These are phyloP conservation scores for Boletus sensibilis DNA, from an alignment of 768 basidiomycete genomes.

Conservation along the genomic window DNA sequence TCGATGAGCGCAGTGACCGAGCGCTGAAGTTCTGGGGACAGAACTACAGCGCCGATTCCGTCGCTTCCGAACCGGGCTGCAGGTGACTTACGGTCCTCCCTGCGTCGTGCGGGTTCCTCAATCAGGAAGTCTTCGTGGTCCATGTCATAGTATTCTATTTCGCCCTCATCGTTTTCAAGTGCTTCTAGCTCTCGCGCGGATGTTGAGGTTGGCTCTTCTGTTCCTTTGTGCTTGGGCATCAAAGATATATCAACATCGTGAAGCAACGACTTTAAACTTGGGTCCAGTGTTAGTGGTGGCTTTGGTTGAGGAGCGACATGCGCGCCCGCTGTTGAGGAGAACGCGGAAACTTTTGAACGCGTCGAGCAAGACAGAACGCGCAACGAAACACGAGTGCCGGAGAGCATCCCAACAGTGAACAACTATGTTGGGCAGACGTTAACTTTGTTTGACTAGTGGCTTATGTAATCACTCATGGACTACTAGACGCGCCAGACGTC, in stretches of 20 bases:
- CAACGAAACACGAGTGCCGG: constrained; percentile 22
- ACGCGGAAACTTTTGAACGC: constrained; percentile 22
- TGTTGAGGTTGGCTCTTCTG: constrained; percentile 21
- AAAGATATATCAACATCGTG: constrained; percentile 69
- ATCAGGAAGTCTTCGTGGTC: constrained; percentile 32
- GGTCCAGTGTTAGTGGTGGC: constrained; percentile 61
- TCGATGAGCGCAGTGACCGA: constrained; percentile 67
- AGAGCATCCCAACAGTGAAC: constrained; percentile 19
- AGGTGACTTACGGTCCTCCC: constrained; percentile 63
- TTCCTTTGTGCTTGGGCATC: constrained; percentile 33
- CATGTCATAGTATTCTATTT: constrained; percentile 33
- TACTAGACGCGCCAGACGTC: background rate
- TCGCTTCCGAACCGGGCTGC: constrained; percentile 81
- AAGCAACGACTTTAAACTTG: constrained; percentile 59
- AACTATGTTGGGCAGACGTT: background rate
- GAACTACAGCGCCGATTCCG: constrained; percentile 63
- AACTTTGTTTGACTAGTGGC: background rate
- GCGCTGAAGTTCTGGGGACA: constrained; percentile 70
- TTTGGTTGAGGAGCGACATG: constrained; percentile 47
- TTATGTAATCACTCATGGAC: constrained; percentile 22
- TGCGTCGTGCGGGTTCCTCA: constrained; percentile 26
- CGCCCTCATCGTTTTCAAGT: constrained; percentile 37
- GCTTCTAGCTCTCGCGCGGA: constrained; percentile 57
- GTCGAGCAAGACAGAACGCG: constrained; percentile 24
- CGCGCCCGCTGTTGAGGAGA: constrained; percentile 34